A percentile compares a stretch with the other conserved stretches of the same genome.
Evolutionary conservation across 805 yeast species (phyloP).

Genomic region (Priceomyces castillae): DNA sequence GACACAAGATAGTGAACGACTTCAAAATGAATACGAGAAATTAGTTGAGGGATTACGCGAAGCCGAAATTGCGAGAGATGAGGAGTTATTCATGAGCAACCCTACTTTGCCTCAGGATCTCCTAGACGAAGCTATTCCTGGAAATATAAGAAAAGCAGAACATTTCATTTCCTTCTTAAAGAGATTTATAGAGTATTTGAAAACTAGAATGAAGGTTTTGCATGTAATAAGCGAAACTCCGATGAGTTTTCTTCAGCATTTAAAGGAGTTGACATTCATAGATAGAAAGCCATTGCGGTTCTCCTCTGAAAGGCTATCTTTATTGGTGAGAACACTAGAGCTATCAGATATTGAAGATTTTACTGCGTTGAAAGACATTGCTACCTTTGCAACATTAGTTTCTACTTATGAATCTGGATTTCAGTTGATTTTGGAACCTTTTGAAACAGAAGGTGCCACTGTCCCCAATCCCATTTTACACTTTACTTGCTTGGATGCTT

Average conservation of each 20-base stretch:
- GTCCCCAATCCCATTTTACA: conserved; percentile 95
- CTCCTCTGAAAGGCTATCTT: conserved; percentile 86
- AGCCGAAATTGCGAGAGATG: conserved; percentile 61
- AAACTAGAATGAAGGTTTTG: conserved; percentile 95
- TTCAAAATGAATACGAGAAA: conserved; percentile 88
- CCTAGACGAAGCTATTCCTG: conserved; percentile 91
- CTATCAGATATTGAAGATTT: conserved; percentile 87
- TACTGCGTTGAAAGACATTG: conserved; percentile 89
- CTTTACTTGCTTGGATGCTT: conserved; percentile 94
- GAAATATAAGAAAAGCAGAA: conserved; percentile 94
- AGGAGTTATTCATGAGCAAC: conserved; percentile 75
- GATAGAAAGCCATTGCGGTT: conserved; percentile 89
- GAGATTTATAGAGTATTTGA: conserved; percentile 88
- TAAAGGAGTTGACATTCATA: conserved; percentile 89
- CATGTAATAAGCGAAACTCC: conserved; percentile 99
- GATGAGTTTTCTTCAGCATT: conserved; percentile 83
- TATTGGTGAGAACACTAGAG: conserved; percentile 86
- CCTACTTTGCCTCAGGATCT: conserved; percentile 86
- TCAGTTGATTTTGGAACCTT: conserved; percentile 88
- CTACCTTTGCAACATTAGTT: conserved; percentile 93
- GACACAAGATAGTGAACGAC: conserved; percentile 72
- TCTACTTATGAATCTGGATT: conserved; percentile 95
- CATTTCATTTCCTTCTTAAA: conserved; percentile 93
- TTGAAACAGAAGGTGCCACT: conserved; percentile 86
- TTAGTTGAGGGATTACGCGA: conserved; percentile 87